Base-by-base conservation (phyloP, 345 rosid species). In the Lepidium didymum region DNA sequence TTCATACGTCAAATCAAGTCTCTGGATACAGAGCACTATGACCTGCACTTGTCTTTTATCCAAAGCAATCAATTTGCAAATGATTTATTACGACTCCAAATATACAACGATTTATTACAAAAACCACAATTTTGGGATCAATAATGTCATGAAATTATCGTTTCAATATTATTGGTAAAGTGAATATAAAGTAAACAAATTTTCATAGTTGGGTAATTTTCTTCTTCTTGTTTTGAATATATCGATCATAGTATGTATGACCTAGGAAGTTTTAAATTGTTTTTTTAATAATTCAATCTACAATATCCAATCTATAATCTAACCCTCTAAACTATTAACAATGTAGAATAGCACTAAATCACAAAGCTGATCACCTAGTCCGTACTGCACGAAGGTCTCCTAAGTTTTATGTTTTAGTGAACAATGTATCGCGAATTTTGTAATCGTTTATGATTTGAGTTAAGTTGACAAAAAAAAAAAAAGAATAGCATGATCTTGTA, bases 101-200 rank as follows among this genome's bases (percentile, higher is more conserved):
- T 29, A 29, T 29, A 3, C 0, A 29, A 13, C 13, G 53, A 73
- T 66, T 73, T 58, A 73, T 65, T 51, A 35, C 67, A 35, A 14
- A 65, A 58, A 47, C 56, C 56, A 58, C 58, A 34, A 73, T 23
- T 58, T 66, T 66, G 67, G 66, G 77, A 66, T 73, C 72, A 41
- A 66, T 73, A 58, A 65, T 73, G 61, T 58, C 72, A 51, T 59
- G 10, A 23, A 5, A 40, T n/a, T n/a, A 57, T 25, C 16, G 5
- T 15, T 50, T 73, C 41, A 38, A 29, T 25, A 35, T 3, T 58
- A 40, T 50, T 13, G 41, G 33, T 16, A 43, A 41, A 27, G 41
- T 56, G 67, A 40, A 57, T 59, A 31, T 56, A 27, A 37, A 56
- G 37, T 65, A 57, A 57, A 31, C 31, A 47, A 29, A 15, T n/a